Evolutionary conservation across 139 green algal species (phyloP), one percentile per base, ranked within the genome.

Genomic region (Marvania coccoides): DNA sequence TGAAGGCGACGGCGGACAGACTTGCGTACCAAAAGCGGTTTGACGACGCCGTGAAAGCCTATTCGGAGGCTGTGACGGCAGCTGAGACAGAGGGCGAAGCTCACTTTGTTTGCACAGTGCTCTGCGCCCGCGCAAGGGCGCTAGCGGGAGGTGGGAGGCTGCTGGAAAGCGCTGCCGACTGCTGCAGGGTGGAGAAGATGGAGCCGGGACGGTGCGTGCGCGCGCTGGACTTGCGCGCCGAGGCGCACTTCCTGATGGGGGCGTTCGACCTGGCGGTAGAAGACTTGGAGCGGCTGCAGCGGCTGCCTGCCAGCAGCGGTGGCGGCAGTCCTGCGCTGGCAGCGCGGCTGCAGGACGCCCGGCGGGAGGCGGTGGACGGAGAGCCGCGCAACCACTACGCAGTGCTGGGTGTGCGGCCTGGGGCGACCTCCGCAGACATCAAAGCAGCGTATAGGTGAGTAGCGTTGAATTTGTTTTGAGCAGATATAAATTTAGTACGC

Each of bases 391-490:
- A 60, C 36, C 55, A 39, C 29, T 76, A 76, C 31, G 23, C 29
- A 2, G 19, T 77, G 15, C 58, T 84, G 15, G 74, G 63, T 0
- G 62, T 84, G 40, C 2, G n/a, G 0, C 23, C 29, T 4, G n/a
- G 5, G 7, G 74, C 70, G 3, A 28, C 9, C 4, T 19, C 38
- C 2, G 72, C 64, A 0, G 81, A 94, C 5, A 87, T 97, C 46
- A 92, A 89, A 59, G 85, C 88, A 29, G 87, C 90, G 0, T 98
- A 96, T 64, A 77, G 85, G 29, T 72, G 73, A 48, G n/a, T n/a
- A n/a, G n/a, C n/a, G n/a, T n/a, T n/a, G n/a, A n/a, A n/a, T n/a
- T n/a, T n/a, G n/a, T n/a, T n/a, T n/a, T n/a, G n/a, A n/a, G n/a
- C n/a, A n/a, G n/a, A n/a, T n/a, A n/a, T n/a, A n/a, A n/a, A n/a